Evolutionary conservation across 2,329 filamentous ascomycete genomes (phyloP), one percentile per base, ranked within the genome.

Genomic region (Exophiala spinifera): DNA sequence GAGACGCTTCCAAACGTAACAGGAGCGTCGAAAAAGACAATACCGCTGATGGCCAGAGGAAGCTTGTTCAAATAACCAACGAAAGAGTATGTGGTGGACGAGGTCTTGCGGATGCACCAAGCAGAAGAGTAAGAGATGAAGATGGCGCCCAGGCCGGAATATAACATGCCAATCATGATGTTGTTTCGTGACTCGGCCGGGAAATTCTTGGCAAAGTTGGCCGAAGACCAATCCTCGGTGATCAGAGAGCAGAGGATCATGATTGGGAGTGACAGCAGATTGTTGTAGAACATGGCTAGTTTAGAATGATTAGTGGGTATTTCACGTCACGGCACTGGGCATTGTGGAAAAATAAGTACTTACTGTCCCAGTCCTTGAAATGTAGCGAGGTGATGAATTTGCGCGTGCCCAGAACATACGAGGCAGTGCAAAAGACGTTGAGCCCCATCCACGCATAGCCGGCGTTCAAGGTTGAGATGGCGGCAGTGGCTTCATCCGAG

Each of bases 341-440:
- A 52, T 97, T 11, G 19, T 31, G 7, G 4, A 31, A 3, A 31
- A 34, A 19, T 17, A 33, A 40, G 10, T 42, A 85, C 92, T 76
- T 81, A 96, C 92, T 96, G 73, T 99, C 94, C 79, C 95, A 97
- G 72, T 97, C 94, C 81, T 96, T 96, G 77, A 99, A 97, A 80
- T 96, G 96, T 79, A 95, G 96, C 75, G 95, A 84, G 85, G 97
- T 97, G 72, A 99, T 97, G 63, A 95, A 87, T 81, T 97, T 97
- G 70, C 94, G 87, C 92, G 96, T 97, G 64, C 88, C 83, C 61
- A 99, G 76, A 45, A 97, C 79, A 66, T 95, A 97, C 19, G 89
- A 83, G 1, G 94, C 90, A 23, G 89, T 92, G 79, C 91, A 96
- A 70, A 97, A 83, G 67, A 95, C 96, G 74, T 99, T 99, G 75